Conservation (phyloP, 2,329 filamentous ascomycete species). For the Emergomyces africanus region DNA sequence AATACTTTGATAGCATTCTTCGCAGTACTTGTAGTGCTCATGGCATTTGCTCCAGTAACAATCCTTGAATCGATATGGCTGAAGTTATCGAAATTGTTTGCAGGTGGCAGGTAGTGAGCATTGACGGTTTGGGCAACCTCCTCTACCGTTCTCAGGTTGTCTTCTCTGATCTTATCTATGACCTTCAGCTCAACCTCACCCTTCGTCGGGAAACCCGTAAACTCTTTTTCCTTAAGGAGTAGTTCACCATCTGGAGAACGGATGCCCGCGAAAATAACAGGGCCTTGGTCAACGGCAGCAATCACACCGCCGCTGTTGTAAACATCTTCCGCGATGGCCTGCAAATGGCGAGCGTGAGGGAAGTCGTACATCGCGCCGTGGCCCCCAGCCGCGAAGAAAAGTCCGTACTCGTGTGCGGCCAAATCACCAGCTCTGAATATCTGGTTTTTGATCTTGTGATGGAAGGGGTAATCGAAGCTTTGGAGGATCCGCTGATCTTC, state of each 20-base stretch:
- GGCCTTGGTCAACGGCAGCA: conserved; percentile 30
- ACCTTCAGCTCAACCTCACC: conserved; percentile 24
- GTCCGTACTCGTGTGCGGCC: conserved; percentile 11
- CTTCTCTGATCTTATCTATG: conserved; percentile 19
- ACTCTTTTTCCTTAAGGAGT: conserved; percentile 24
- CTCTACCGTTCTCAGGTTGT: conserved; percentile 11
- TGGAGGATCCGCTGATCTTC: conserved; percentile 28
- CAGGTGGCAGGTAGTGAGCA: conserved; percentile 8
- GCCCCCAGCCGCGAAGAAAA: conserved; percentile 11
- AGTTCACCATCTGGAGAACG: conserved; percentile 19
- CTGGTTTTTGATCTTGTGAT: conserved; percentile 31
- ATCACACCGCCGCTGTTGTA: conserved; percentile 31
- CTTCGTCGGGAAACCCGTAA: conserved; percentile 30
- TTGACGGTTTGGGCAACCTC: conserved; percentile 6
- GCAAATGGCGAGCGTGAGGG: conserved; percentile 29
- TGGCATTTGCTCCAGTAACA: conserved; percentile 32
- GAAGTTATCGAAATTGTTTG: conserved; percentile 10
- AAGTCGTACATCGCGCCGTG: conserved; percentile 37
- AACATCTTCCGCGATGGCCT: conserved; percentile 29
- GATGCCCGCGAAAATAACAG: conserved; percentile 24
- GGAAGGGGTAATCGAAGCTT: conserved; percentile 29
- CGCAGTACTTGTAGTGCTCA: conserved; percentile 28
- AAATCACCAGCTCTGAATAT: conserved; percentile 12
- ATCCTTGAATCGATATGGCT: conserved; percentile 15
- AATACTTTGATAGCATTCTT: conserved; percentile 28